Conservation (phyloP, 2,329 filamentous ascomycete species). For the Lizonia empirigonia region DNA sequence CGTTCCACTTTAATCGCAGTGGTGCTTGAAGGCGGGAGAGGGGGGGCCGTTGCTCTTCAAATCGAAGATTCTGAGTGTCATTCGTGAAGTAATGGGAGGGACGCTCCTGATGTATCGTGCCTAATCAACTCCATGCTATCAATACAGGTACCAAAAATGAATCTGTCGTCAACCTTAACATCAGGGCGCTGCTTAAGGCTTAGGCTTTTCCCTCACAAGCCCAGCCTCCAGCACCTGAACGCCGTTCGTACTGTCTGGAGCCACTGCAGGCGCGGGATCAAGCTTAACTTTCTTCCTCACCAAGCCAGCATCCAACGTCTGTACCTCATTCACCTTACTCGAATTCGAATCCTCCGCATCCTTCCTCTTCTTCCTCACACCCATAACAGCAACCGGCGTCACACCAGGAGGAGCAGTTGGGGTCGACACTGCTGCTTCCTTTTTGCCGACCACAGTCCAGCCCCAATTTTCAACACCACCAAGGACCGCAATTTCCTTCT, state of each 20-base stretch:
- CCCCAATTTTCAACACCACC: constrained; percentile 39
- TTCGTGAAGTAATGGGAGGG: no score
- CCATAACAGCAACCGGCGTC: constrained; percentile 33
- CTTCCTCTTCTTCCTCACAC: constrained; percentile 46
- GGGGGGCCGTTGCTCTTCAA: no score
- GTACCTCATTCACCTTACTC: constrained; percentile 5
- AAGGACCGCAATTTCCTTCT: constrained; percentile 64
- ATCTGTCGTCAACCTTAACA: no score
- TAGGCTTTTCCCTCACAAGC: constrained; percentile 46
- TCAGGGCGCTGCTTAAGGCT: constrained; percentile 24
- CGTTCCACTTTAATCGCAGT: no score
- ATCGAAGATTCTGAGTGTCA: no score
- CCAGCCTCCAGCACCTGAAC: constrained; percentile 39
- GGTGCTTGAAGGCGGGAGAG: no score
- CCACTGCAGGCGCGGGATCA: constrained; percentile 20
- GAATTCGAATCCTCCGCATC: constrained; percentile 17
- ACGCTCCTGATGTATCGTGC: no score
- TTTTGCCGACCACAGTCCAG: constrained; percentile 36
- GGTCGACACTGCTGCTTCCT: constrained; percentile 18
- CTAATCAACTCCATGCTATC: no score
- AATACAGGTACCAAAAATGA: no score
- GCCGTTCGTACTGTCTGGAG: constrained; percentile 20
- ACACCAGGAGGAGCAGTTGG: constrained; percentile 8
- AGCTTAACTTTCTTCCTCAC: constrained; percentile 44
- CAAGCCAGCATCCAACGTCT: constrained; percentile 28